Evolutionary conservation across 1,284 basidiomycete genomes (phyloP).

Genomic region (Marasmius oreades): DNA sequence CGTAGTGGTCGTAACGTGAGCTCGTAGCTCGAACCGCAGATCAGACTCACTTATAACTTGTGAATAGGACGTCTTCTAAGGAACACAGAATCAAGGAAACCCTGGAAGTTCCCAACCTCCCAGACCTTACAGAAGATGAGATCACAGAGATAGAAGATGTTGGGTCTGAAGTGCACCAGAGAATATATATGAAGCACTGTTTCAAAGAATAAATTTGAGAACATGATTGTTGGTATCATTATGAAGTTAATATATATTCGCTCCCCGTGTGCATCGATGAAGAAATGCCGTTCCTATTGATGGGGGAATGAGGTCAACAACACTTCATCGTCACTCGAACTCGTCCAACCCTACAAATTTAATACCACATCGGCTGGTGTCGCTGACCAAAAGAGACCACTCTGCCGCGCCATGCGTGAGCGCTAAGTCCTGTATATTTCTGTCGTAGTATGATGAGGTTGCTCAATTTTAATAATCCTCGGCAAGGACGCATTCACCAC

Average conservation of each 20-base stretch:
- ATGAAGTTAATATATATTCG: not conserved
- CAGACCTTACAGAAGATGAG: conserved; percentile 41
- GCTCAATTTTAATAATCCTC: not conserved
- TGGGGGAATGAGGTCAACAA: no score
- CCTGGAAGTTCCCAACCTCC: conserved; percentile 34
- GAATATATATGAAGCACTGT: conserved; percentile 20
- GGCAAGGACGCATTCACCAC: not conserved
- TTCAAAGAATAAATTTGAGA: conserved; percentile 3
- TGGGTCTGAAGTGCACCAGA: conserved; percentile 40
- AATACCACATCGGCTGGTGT: no score
- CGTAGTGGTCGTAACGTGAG: conserved; percentile 52
- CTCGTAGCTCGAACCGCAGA: not conserved
- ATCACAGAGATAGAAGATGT: conserved; percentile 40
- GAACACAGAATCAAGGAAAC: conserved; percentile 45
- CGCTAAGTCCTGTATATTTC: not conserved
- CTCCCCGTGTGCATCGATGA: no score
- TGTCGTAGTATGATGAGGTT: not conserved
- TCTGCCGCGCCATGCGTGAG: no score
- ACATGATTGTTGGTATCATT: not conserved
- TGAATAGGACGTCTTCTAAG: conserved; percentile 44
- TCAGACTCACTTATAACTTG: not conserved
- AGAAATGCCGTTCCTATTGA: no score
- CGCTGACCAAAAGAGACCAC: no score
- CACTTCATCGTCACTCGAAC: no score
- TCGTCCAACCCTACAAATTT: no score